phyloP scores from a whole-genome alignment of 495 filamentous ascomycete genomes.

The Hyphodiscus hymeniophilus region DNA sequence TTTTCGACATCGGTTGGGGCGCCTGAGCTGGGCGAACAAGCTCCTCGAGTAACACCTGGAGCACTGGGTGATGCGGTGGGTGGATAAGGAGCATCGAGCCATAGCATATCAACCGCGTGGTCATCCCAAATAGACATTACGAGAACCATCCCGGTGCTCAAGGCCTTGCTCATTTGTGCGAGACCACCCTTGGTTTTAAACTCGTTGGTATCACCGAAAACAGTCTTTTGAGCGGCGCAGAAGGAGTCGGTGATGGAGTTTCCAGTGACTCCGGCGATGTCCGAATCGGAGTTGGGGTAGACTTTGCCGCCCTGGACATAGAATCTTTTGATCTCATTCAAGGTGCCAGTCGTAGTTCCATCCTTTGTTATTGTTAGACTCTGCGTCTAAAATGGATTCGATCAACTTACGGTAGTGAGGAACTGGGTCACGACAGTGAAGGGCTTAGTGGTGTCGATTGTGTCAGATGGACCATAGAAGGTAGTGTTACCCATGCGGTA shows the following conservation, averaged over 20 bases:
- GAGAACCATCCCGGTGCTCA: conserved; percentile 55
- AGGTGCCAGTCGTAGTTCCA: conserved; percentile 43
- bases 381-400: background rate
- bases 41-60: conserved; percentile 65
- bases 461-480: conserved; percentile 50
- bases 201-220: conserved; percentile 47
- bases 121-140: conserved; percentile 66
- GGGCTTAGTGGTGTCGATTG: conserved; percentile 49
- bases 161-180: conserved; percentile 41
- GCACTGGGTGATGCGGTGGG: conserved; percentile 36
- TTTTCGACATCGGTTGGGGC: conserved; percentile 51
- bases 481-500: conserved; percentile 49
- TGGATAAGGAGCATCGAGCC: conserved; percentile 74
- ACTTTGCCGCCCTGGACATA: conserved; percentile 57
- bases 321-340: conserved; percentile 52
- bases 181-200: conserved; percentile 52
- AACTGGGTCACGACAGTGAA: conserved; percentile 68
- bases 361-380: conserved; percentile 23
- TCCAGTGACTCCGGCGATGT: conserved; percentile 40
- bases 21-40: conserved; percentile 54
- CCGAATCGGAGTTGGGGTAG: conserved; percentile 37
- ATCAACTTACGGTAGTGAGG: conserved; percentile 31
- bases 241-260: conserved; percentile 51
- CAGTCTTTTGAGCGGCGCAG: conserved; percentile 50
- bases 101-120: conserved; percentile 67